Evolutionary conservation across 306 rosid species (phyloP), one percentile per base, ranked within the genome.

Genomic region (Coriaria nepalensis): DNA sequence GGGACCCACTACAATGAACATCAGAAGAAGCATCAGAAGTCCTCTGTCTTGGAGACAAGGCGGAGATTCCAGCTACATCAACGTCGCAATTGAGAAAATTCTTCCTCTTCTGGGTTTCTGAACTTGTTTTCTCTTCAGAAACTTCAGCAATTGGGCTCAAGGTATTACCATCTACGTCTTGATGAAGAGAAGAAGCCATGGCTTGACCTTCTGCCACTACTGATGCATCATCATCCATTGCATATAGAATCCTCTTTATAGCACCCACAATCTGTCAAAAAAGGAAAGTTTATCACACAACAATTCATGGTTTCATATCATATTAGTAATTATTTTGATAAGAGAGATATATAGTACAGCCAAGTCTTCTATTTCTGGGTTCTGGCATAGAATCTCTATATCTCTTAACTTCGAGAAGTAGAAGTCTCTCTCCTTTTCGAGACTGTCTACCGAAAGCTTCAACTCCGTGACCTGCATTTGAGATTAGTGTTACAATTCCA

Each of bases 341-440:
- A 42, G 35, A 11, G 11, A 14, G 12, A 8, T 55, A 12, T 3
- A 57, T 43, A n/a, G 52, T 73, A 85, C 95, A n/a, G 83, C 60
- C 13, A 70, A 78, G 29, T 71, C 58, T 52, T 82, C 94, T 13
- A 92, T 74, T 68, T 67, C 87, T 2, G 87, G 94, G 69, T 53
- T 75, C 67, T 92, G 96, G 63, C 98, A 85, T 34, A 90, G 74
- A 57, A 85, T 77, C 74, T 90, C 95, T 45, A 90, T 82, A 46
- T 90, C 98, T 63, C 98, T 77, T 51, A 85, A 68, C 60, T 90
- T 90, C 0, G 75, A 80, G 57, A 90, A 90, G 65, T 92, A 92
- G 77, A 85, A 92, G 47, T 92, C 96, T 43, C 98, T 53, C 53
- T 92, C 96, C 73, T 92, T 92, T 78, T 92, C 98, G 50, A 92